Conservation (phyloP, 108 stramenopile species). For the Stephanodiscus triporus region DNA sequence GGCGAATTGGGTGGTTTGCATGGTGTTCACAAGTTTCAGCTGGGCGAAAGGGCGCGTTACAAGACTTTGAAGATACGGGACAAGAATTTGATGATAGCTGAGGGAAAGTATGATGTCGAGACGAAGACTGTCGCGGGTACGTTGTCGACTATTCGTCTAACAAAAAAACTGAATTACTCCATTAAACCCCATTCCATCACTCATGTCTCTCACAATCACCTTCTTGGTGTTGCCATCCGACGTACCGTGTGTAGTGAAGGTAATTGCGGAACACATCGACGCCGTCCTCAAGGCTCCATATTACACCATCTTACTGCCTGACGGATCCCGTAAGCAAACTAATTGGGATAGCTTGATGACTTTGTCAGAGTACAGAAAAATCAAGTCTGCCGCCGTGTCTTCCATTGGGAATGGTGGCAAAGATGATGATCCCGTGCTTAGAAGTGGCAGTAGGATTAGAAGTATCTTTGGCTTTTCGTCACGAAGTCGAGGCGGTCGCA, state of each 20-base stretch:
- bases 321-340: slow-evolving; percentile 26
- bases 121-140: slow-evolving; percentile 15
- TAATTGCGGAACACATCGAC: slow-evolving; percentile 28
- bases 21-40: slow-evolving; percentile 6
- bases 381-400: slow-evolving; percentile 7
- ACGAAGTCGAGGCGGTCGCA: slow-evolving; percentile 1
- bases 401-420: neutral
- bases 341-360: slow-evolving; percentile 31
- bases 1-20: slow-evolving; percentile 10
- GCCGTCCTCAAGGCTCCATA: slow-evolving; percentile 37
- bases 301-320: slow-evolving; percentile 39
- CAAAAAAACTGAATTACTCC: neutral
- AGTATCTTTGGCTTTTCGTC: neutral
- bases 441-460: neutral
- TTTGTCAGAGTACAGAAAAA: slow-evolving; percentile 13
- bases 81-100: neutral
- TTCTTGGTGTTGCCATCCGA: neutral
- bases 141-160: neutral
- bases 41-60: slow-evolving; percentile 16
- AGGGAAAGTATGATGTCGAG: neutral
- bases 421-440: neutral
- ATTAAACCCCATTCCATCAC: neutral
- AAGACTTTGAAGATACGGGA: neutral
- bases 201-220: neutral
- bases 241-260: slow-evolving; percentile 6